phyloP scores from a whole-genome alignment of 2,329 filamentous ascomycete species.

The Xylariomycetidae sp. region DNA sequence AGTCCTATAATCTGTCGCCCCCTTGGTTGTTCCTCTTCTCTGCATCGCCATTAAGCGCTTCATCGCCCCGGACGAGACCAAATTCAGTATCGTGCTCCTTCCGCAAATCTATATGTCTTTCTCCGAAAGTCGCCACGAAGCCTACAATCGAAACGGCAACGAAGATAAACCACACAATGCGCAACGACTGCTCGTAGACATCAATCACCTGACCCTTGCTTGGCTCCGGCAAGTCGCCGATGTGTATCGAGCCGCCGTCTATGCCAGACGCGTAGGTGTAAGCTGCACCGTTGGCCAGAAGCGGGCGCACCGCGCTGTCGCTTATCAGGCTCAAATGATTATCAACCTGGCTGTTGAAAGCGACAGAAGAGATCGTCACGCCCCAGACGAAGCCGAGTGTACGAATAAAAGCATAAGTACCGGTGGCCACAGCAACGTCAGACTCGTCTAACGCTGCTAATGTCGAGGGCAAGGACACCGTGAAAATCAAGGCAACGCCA shows the following conservation, averaged over 20 bases:
- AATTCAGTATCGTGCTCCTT: conserved; percentile 1
- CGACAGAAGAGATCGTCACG: conserved; percentile 29
- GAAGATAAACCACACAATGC: conserved; percentile 3
- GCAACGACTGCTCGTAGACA: background rate
- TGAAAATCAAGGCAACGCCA: conserved; percentile 34
- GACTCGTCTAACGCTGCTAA: conserved; percentile 24
- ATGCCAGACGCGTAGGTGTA: conserved; percentile 7
- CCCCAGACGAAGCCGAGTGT: conserved; percentile 34
- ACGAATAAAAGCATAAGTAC: conserved; percentile 32
- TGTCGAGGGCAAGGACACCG: conserved; percentile 30
- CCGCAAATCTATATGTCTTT: conserved; percentile 1
- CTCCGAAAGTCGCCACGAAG: background rate
- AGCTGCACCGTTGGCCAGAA: conserved; percentile 4
- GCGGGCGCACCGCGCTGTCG: background rate
- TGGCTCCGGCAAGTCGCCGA: no score
- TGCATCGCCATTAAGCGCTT: no score
- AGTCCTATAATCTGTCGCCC: no score
- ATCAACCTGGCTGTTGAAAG: conserved; percentile 23
- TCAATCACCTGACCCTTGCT: background rate
- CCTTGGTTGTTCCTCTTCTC: no score
- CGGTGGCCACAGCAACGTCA: conserved; percentile 23
- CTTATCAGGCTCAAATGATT: background rate
- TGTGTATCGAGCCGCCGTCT: no score
- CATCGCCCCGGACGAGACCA: no score
- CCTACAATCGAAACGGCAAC: background rate